phyloP scores from a whole-genome alignment of 768 basidiomycete genomes.

The Leccinellum rugosiceps region DNA sequence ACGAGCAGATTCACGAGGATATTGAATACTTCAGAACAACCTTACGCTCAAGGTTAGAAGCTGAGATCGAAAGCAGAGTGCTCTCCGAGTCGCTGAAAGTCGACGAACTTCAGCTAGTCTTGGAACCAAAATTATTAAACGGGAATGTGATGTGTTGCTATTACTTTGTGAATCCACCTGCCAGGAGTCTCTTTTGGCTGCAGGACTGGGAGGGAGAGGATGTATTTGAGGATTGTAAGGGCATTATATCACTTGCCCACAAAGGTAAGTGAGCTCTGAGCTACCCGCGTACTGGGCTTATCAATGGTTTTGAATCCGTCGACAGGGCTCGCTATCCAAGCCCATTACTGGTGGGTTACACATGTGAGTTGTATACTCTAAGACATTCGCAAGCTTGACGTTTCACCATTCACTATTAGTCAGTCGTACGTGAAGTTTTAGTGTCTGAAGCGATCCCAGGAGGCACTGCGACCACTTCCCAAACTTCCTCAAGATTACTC shows the following conservation, averaged over 20 bases:
- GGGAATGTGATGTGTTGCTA: conserved; percentile 38
- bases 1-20: conserved; percentile 30
- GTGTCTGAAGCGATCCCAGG: conserved; percentile 20
- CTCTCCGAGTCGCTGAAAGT: conserved; percentile 28
- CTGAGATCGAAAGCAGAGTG: conserved; percentile 4
- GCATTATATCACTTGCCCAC: conserved; percentile 17
- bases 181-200: conserved; percentile 52
- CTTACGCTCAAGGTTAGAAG: conserved; percentile 18
- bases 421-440: neutral
- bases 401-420: neutral
- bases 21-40: conserved; percentile 33
- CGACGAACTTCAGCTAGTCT: conserved; percentile 39
- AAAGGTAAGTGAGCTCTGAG: conserved; percentile 16
- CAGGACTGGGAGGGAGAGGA: conserved; percentile 37
- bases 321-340: conserved; percentile 34
- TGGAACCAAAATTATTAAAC: conserved; percentile 35
- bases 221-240: conserved; percentile 29
- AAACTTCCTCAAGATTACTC: conserved; percentile 21
- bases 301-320: neutral
- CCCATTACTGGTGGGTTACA: conserved; percentile 34
- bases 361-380: conserved; percentile 2
- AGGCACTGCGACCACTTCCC: conserved; percentile 34
- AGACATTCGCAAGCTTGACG: conserved; percentile 3
- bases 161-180: conserved; percentile 49
- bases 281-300: neutral